phyloP scores from a whole-genome alignment of 2,329 filamentous ascomycete species.

The Venturia aucupariae region DNA sequence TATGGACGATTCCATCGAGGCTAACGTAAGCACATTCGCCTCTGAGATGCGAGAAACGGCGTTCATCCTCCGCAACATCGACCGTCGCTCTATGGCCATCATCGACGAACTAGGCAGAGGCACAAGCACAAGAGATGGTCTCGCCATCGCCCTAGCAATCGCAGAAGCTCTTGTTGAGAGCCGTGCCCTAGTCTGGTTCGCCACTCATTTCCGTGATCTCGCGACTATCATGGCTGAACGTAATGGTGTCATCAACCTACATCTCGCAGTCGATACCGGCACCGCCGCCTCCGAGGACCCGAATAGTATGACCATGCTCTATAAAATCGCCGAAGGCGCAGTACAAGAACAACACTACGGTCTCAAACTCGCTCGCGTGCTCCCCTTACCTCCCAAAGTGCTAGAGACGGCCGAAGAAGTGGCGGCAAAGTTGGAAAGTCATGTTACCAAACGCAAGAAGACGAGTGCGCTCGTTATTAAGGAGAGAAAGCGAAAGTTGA shows the following conservation, averaged over 20 bases:
- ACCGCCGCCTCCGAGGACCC: not conserved
- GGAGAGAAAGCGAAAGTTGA: conserved; percentile 58
- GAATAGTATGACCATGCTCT: conserved; percentile 69
- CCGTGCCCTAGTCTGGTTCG: conserved; percentile 76
- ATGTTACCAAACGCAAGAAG: conserved; percentile 49
- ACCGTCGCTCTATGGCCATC: conserved; percentile 66
- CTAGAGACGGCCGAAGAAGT: conserved; percentile 60
- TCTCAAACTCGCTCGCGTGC: conserved; percentile 65
- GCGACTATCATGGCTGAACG: conserved; percentile 65
- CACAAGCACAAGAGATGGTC: conserved; percentile 78
- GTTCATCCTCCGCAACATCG: conserved; percentile 80
- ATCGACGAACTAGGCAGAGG: conserved; percentile 89
- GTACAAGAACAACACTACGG: conserved; percentile 71
- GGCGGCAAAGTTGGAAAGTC: conserved; percentile 50
- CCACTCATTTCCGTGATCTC: conserved; percentile 83
- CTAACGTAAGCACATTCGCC: conserved; percentile 87
- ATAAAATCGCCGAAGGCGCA: conserved; percentile 66
- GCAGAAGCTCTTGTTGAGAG: conserved; percentile 79
- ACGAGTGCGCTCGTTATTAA: conserved; percentile 49
- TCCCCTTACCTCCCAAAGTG: conserved; percentile 61
- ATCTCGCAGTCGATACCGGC: conserved; percentile 59
- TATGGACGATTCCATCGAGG: conserved; percentile 78
- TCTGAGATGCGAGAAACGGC: conserved; percentile 94
- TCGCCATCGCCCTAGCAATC: conserved; percentile 83
- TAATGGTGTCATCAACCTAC: conserved; percentile 71